Evolutionary conservation across 345 rosid species (phyloP), one percentile per base, ranked within the genome.

Genomic region (Syzygium oleosum): DNA sequence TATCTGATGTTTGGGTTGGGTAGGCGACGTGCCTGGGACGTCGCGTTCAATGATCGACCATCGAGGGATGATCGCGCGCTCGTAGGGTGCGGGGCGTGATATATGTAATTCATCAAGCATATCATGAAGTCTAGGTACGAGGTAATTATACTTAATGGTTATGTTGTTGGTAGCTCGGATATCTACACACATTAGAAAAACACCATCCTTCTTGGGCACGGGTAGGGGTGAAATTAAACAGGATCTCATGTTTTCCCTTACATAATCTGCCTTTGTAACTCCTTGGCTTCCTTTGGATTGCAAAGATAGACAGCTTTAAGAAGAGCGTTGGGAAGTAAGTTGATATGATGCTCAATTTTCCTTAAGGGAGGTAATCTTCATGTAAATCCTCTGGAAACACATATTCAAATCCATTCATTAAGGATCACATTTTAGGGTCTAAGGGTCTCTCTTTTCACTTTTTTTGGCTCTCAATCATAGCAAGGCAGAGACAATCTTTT

Each of bases 341-440:
- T 43, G 46, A 34, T 31, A 27, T 77, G 22, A 43, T 77, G 84
- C 84, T 77, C 22, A 77, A 77, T 43, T 29, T 31, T n/a, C n/a
- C 25, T 23, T n/a, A 56, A 56, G 61, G 61, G n/a, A 56, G 61
- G 61, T 56, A 23, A 56, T 56, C 25, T 56, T 56, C 61, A 56
- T 56, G 6, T 56, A 56, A 56, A 56, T 56, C n/a, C n/a, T 56
- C 61, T 56, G 23, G 61, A 56, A 56, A 56, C n/a, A 56, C 61
- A 43, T 43, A 43, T 43, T 43, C 46, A 56, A 56, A 23, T 56
- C 25, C 61, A 56, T 56, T 56, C 61, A 10, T 56, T 56, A 56
- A 56, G 3, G 61, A 0, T 22, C 5, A 0, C 61, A 56, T 56
- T 23, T 55, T 22, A 0, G 9, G 63, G 63, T 23, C 46, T 43